phyloP scores from a whole-genome alignment of 805 yeast species.

The Candida pini region DNA sequence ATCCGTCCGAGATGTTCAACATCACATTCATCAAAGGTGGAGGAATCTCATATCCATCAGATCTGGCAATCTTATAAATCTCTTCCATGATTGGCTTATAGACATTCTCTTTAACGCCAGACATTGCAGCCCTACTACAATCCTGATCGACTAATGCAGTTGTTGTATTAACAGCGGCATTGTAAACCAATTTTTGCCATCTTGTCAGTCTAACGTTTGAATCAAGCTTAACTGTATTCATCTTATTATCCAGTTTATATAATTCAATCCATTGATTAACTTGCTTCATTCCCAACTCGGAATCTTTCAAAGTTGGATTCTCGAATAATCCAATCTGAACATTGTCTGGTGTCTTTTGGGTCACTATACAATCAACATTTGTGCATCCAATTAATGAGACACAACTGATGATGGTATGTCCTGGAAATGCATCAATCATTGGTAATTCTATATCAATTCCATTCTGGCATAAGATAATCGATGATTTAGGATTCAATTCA shows the following conservation, averaged over 20 bases:
- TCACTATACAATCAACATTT: constrained; percentile 20
- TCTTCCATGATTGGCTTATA: constrained; percentile 39
- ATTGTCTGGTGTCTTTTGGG: constrained; percentile 28
- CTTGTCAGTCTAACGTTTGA: constrained; percentile 30
- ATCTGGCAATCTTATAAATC: constrained; percentile 37
- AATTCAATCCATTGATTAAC: constrained; percentile 24
- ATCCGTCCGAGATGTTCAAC: constrained; percentile 31
- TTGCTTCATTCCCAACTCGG: constrained; percentile 13
- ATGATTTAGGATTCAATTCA: constrained; percentile 18
- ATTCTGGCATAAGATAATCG: constrained; percentile 33
- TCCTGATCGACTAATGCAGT: constrained; percentile 33
- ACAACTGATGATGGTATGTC: constrained; percentile 30
- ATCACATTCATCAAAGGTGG: constrained; percentile 29
- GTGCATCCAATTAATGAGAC: constrained; percentile 31
- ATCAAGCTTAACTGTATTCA: constrained; percentile 24
- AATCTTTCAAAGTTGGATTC: constrained; percentile 21
- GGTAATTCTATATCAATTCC: constrained; percentile 36
- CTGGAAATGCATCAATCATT: constrained; percentile 28
- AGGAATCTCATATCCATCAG: constrained; percentile 38
- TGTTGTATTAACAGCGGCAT: constrained; percentile 38
- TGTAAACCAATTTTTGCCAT: constrained; percentile 40
- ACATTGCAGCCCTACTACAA: constrained; percentile 26
- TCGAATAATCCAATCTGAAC: constrained; percentile 29
- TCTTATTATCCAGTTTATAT: constrained; percentile 22
- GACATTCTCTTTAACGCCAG: constrained; percentile 19